phyloP scores from a whole-genome alignment of 306 rosid genomes.

The Quercus alba region DNA sequence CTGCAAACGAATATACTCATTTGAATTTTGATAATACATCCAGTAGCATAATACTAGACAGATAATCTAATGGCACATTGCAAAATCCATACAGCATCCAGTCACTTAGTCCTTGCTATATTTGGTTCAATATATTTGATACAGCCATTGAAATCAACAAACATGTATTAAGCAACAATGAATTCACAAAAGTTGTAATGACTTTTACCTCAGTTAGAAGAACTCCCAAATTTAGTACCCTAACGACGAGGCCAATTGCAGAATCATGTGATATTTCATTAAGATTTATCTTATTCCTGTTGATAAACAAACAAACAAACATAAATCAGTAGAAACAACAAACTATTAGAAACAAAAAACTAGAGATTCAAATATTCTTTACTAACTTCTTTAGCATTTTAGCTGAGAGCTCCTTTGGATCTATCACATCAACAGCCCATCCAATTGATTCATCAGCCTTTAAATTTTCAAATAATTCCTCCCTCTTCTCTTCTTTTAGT shows the following conservation, averaged over 20 bases:
- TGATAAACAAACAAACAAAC: conserved; percentile 14
- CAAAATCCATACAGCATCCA: neutral
- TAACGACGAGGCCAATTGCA: conserved; percentile 71
- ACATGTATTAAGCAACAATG: neutral
- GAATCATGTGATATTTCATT: conserved; percentile 91
- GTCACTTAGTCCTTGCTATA: neutral
- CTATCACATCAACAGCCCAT: conserved; percentile 89
- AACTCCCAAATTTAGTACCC: conserved; percentile 74
- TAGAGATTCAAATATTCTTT: neutral
- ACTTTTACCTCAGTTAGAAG: conserved; percentile 77
- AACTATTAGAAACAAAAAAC: neutral
- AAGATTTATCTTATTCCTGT: conserved; percentile 77
- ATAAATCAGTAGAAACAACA: neutral
- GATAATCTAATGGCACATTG: neutral
- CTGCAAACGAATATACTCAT: too few species aligned
- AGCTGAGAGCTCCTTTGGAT: conserved; percentile 77
- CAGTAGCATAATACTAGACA: neutral
- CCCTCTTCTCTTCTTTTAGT: conserved; percentile 91
- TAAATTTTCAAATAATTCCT: conserved; percentile 68
- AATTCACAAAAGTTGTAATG: neutral
- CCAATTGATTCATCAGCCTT: conserved; percentile 70
- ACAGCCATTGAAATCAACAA: neutral
- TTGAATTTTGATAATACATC: neutral
- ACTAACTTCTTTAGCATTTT: conserved; percentile 75
- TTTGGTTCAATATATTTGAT: neutral